These are phyloP conservation scores for Aphanoascus verrucosus DNA, from an alignment of 2,329 filamentous ascomycete species.

Conservation along the genomic window DNA sequence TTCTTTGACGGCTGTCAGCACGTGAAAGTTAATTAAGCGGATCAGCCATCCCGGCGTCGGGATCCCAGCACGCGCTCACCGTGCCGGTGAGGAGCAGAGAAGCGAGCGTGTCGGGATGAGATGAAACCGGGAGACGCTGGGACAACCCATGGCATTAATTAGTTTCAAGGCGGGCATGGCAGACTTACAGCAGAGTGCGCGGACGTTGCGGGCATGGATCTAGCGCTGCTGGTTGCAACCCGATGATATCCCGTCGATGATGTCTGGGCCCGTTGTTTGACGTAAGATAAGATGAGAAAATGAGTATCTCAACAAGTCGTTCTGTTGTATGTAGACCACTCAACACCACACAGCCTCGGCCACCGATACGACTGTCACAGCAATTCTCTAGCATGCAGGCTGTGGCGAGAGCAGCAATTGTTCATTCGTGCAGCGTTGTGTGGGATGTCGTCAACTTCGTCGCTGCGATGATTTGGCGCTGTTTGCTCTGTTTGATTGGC, in stretches of 20 bases:
- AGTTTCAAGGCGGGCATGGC: not conserved
- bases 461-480: too few species aligned
- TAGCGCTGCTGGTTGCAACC: not conserved
- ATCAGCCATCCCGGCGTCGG: not conserved
- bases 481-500: too few species aligned
- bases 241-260: not conserved
- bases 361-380: not conserved
- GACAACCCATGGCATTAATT: conserved; percentile 2
- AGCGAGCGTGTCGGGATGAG: not conserved
- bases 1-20: not conserved
- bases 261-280: not conserved
- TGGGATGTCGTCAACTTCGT: too few species aligned
- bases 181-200: not conserved
- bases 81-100: not conserved
- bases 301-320: too few species aligned
- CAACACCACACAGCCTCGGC: too few species aligned
- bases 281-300: too few species aligned
- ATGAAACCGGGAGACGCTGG: not conserved
- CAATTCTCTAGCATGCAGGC: not conserved
- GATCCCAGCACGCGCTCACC: not conserved
- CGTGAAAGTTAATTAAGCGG: conserved; percentile 1
- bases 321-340: not conserved
- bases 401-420: too few species aligned
- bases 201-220: not conserved
- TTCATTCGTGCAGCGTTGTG: too few species aligned